Evolutionary conservation across 306 rosid species (phyloP), one percentile per base, ranked within the genome.

Genomic region (Prunus kanzakura): DNA sequence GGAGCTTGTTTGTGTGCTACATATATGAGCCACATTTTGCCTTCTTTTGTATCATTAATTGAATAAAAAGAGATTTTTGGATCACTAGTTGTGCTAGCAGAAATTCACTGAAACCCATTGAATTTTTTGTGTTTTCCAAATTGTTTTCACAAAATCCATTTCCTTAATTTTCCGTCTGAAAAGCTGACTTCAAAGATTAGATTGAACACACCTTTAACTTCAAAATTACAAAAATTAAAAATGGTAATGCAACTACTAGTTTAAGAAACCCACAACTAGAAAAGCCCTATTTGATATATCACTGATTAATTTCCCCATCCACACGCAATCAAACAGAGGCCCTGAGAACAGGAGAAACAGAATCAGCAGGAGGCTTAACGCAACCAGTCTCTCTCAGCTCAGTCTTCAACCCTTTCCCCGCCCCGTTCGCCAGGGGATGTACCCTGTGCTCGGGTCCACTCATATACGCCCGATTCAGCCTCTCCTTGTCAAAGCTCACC

Each of bases 381-480:
- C 77, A 73, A 2, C 74, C 67, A 1, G 79, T 81, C 89, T 88
- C 93, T 69, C 98, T 87, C 4, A 93, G 85, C 55, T 77, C 82
- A 19, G 90, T 88, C 66, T 81, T 82, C 8, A 85, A 75, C 3
- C 97, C 98, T 67, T 81, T 84, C 11, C 97, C 94, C 5, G 81
- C 88, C 0, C 87, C 93, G 70, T 93, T 93, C 0, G 97, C 97
- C 82, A 87, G 46, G 2, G 96, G 95, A 75, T 94, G 93, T 19
- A 94, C 67, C 12, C 97, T 94, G 54, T 85, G 86, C 0, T 8
- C 56, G 0, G 88, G 96, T 6, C 98, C 98, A 20, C 50, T 45
- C 80, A 94, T 87, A 50, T 85, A 77, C 8, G 79, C 91, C 47
- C 95, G 79, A 7, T 82, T 82, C 88, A 69, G 79, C 74, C 91